Evolutionary conservation across 495 filamentous ascomycete species (phyloP).

Genomic region (Penicillium odoratum): DNA sequence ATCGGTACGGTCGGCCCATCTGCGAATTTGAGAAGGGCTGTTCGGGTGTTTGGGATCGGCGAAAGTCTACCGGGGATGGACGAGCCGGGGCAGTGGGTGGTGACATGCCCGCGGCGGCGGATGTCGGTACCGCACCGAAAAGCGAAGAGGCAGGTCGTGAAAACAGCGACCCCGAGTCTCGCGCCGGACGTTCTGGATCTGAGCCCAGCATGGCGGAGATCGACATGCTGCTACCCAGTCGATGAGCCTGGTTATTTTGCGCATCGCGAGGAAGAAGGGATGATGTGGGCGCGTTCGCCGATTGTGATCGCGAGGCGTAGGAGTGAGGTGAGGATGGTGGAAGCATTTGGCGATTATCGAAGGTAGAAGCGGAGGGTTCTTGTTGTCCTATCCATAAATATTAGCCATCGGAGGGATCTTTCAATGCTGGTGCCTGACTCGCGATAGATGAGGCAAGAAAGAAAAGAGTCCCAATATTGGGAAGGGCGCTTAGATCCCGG

Average conservation of each 20-base stretch:
- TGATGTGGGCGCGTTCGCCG: constrained; percentile 41
- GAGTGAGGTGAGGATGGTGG: constrained; percentile 61
- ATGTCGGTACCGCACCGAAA: constrained; percentile 32
- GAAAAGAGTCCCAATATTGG: constrained; percentile 3
- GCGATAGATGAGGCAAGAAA: not conserved
- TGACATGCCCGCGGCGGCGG: constrained; percentile 44
- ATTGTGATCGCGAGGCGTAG: constrained; percentile 44
- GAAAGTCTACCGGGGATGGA: constrained; percentile 57
- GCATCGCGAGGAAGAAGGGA: constrained; percentile 55
- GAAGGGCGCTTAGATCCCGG: constrained; percentile 9
- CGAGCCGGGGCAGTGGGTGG: constrained; percentile 46
- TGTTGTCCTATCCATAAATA: constrained; percentile 26
- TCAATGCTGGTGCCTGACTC: not conserved
- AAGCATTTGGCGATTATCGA: constrained; percentile 57
- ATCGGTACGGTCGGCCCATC: constrained; percentile 40
- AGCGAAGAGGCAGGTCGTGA: constrained; percentile 53
- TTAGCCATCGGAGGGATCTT: not conserved
- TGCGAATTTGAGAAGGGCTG: constrained; percentile 43
- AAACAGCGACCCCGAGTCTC: constrained; percentile 58
- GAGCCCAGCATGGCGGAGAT: constrained; percentile 86
- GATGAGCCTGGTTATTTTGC: constrained; percentile 45
- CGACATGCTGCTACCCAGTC: constrained; percentile 83
- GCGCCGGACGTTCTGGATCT: constrained; percentile 61
- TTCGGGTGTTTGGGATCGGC: constrained; percentile 75
- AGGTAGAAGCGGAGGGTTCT: constrained; percentile 46